These are phyloP conservation scores for Emydomyces testavorans DNA, from an alignment of 2,329 filamentous ascomycete genomes.

Conservation along the genomic window DNA sequence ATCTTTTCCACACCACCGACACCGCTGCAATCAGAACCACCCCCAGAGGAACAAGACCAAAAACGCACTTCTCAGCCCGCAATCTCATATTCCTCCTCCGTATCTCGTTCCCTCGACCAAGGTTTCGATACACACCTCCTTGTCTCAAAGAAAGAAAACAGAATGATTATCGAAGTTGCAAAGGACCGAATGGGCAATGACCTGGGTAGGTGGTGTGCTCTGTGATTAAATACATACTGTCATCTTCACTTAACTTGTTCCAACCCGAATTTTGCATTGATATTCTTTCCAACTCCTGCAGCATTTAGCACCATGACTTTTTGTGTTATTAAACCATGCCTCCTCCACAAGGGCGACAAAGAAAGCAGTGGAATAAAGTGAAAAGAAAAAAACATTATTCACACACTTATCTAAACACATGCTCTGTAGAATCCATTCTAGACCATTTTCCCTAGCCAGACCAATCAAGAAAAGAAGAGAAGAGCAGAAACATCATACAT, in stretches of 20 bases:
- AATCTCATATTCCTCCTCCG: constrained; percentile 21
- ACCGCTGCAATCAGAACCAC: not conserved
- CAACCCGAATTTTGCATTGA: not conserved
- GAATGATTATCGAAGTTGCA: constrained; percentile 28
- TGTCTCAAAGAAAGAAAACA: constrained; percentile 22
- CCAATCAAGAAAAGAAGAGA: no score
- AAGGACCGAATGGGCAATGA: constrained; percentile 30
- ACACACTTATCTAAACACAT: no score
- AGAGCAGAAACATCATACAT: no score
- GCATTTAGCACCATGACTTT: no score
- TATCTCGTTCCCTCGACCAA: constrained; percentile 30
- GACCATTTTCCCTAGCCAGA: no score
- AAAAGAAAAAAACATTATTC: no score
- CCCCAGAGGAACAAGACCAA: not conserved
- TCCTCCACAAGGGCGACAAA: no score
- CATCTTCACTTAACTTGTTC: not conserved
- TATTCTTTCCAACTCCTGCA: no score
- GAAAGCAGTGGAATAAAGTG: no score
- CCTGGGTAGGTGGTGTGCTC: constrained; percentile 30
- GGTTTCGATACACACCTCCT: constrained; percentile 33
- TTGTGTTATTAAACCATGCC: no score
- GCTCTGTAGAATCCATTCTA: no score
- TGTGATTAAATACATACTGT: not conserved
- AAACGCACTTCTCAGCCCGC: not conserved
- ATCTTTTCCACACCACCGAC: not conserved